These are phyloP conservation scores for Phalaenopsis aphrodite DNA, from an alignment of 106 monocot genomes.

Conservation along the genomic window DNA sequence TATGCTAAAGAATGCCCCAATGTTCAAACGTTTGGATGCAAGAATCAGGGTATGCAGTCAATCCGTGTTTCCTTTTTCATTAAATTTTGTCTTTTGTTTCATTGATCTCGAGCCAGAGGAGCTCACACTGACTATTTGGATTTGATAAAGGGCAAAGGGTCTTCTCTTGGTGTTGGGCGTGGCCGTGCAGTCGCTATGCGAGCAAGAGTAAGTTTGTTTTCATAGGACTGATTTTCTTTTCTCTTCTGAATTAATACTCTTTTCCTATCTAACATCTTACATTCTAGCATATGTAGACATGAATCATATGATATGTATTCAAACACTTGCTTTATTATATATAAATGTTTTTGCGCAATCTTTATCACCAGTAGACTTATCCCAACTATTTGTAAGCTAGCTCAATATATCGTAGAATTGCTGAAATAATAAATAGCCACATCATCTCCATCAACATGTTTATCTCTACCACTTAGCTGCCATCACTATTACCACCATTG, in stretches of 20 bases:
- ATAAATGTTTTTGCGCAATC: neutral
- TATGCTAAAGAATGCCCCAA: conserved; percentile 72
- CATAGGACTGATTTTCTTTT: neutral
- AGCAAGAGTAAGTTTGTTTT: conserved; percentile 34
- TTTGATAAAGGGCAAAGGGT: conserved; percentile 38
- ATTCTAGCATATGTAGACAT: neutral
- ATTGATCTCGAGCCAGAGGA: neutral
- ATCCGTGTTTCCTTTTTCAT: neutral
- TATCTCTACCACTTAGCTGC: neutral
- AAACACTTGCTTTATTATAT: neutral
- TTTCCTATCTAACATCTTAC: neutral
- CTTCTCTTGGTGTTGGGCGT: conserved; percentile 62
- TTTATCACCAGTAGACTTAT: neutral
- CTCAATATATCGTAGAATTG: neutral
- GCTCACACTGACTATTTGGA: neutral
- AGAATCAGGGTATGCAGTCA: conserved; percentile 36
- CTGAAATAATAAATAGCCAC: neutral
- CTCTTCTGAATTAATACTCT: neutral
- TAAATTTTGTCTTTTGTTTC: neutral
- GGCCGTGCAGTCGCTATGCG: conserved; percentile 68
- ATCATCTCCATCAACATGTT: neutral
- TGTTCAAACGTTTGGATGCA: conserved; percentile 67
- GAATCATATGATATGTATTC: neutral
- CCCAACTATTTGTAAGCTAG: neutral
- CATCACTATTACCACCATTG: neutral